phyloP scores from a whole-genome alignment of 2,329 filamentous ascomycete species.

The Teratosphaeriaceae sp. region DNA sequence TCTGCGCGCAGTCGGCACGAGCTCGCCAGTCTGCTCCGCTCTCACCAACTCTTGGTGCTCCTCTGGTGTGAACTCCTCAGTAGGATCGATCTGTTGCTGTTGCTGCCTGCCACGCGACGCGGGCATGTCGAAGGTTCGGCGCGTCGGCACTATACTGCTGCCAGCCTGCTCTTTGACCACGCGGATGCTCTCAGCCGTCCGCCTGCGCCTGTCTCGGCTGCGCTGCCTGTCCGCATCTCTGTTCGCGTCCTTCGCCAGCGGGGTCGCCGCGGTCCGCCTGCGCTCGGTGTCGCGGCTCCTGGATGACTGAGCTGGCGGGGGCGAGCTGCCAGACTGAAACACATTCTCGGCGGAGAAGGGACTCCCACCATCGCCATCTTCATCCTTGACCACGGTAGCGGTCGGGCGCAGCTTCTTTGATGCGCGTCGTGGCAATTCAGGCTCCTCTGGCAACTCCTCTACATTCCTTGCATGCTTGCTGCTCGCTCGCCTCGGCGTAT shows the following conservation, averaged over 20 bases:
- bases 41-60: slow-evolving; percentile 74
- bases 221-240: slow-evolving; percentile 35
- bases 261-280: slow-evolving; percentile 48
- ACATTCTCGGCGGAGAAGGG: slow-evolving; percentile 88
- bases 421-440: slow-evolving; percentile 37
- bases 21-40: slow-evolving; percentile 48
- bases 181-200: slow-evolving; percentile 35
- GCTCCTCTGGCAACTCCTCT: slow-evolving; percentile 38
- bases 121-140: slow-evolving; percentile 54
- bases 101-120: slow-evolving; percentile 39
- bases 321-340: slow-evolving; percentile 55
- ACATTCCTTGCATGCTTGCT: slow-evolving; percentile 37
- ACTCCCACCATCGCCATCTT: slow-evolving; percentile 44
- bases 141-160: slow-evolving; percentile 47
- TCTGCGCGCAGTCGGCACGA: slow-evolving; percentile 36
- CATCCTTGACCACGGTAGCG: slow-evolving; percentile 24
- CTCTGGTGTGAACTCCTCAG: slow-evolving; percentile 92
- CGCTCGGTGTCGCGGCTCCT: slow-evolving; percentile 57
- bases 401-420: slow-evolving; percentile 18
- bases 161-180: slow-evolving; percentile 47
- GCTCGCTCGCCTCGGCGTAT: slow-evolving; percentile 31
- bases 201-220: slow-evolving; percentile 36
- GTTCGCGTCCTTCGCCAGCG: too few species aligned
- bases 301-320: slow-evolving; percentile 14
- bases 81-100: slow-evolving; percentile 52